Conservation (phyloP, 768 basidiomycete species). For the Boletus vinaceobasis region DNA sequence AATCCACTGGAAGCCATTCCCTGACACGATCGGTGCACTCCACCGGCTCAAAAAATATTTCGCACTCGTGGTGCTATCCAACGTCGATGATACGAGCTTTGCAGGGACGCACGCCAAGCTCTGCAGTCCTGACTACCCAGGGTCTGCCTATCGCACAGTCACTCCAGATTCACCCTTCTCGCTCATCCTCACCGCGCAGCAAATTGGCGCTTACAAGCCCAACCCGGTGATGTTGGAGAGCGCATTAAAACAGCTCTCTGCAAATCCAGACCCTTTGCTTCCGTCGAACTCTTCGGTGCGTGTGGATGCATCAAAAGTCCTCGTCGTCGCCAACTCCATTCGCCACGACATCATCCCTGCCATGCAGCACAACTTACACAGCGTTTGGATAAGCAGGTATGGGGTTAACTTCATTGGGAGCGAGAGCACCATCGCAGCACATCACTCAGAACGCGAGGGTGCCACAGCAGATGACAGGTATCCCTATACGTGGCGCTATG, state of each 20-base stretch:
- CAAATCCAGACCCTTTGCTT: slow-evolving; percentile 14
- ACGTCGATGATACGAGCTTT: slow-evolving; percentile 68
- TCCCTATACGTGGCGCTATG: slow-evolving; percentile 51
- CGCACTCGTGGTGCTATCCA: slow-evolving; percentile 71
- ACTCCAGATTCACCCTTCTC: slow-evolving; percentile 56
- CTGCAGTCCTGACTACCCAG: slow-evolving; percentile 9
- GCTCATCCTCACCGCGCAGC: slow-evolving; percentile 67
- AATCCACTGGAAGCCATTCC: slow-evolving; percentile 60
- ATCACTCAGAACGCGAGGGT: slow-evolving; percentile 24
- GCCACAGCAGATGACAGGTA: slow-evolving; percentile 20
- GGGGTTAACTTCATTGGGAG: slow-evolving; percentile 22
- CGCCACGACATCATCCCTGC: slow-evolving; percentile 66
- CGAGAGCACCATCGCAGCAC: slow-evolving; percentile 37
- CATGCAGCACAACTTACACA: slow-evolving; percentile 48
- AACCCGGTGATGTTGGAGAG: slow-evolving; percentile 40
- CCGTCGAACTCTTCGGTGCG: slow-evolving; percentile 15
- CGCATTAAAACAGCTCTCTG: slow-evolving; percentile 26
- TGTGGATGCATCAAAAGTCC: slow-evolving; percentile 42
- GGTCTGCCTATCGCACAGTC: slow-evolving; percentile 38
- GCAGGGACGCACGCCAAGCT: slow-evolving; percentile 55
- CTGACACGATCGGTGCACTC: slow-evolving; percentile 62
- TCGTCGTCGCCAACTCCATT: slow-evolving; percentile 67
- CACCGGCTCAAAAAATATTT: slow-evolving; percentile 56
- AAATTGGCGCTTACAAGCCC: slow-evolving; percentile 72
- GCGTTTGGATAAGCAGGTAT: slow-evolving; percentile 63